A percentile compares a stretch with the other conserved stretches of the same genome.
phyloP scores from a whole-genome alignment of 306 rosid genomes.

The Vachellia pachyceras region DNA sequence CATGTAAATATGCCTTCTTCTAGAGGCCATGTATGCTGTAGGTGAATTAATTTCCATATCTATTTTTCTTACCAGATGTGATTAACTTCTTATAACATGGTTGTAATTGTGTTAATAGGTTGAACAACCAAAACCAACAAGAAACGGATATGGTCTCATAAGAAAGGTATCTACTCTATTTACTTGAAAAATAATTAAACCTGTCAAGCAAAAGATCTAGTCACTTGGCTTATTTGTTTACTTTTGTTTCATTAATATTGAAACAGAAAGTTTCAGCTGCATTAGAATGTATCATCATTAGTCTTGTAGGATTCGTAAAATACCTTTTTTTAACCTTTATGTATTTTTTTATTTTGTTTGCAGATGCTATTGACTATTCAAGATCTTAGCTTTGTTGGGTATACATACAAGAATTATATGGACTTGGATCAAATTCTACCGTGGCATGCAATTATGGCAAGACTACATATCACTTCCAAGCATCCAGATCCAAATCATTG shows the following conservation, averaged over 20 bases:
- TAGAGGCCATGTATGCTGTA: slow-evolving; percentile 19
- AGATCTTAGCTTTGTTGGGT: slow-evolving; percentile 97
- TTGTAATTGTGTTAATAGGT: slow-evolving; percentile 57
- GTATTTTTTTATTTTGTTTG: slow-evolving; percentile 20
- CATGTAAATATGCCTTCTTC: slow-evolving; percentile 1
- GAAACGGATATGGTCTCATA: slow-evolving; percentile 73
- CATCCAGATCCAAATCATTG: no score
- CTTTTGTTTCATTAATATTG: slow-evolving; percentile 12
- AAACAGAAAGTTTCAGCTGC: not conserved
- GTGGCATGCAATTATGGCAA: no score
- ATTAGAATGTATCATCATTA: slow-evolving; percentile 13
- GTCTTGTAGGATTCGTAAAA: slow-evolving; percentile 2
- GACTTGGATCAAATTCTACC: no score
- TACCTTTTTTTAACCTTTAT: slow-evolving; percentile 12
- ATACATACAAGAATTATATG: slow-evolving; percentile 93
- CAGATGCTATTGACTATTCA: slow-evolving; percentile 79
- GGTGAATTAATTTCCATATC: slow-evolving; percentile 22
- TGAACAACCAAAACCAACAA: slow-evolving; percentile 63
- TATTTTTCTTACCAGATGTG: slow-evolving; percentile 10
- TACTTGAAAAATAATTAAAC: slow-evolving; percentile 16
- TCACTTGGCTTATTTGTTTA: slow-evolving; percentile 25
- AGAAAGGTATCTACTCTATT: slow-evolving; percentile 70
- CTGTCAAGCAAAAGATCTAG: slow-evolving; percentile 19
- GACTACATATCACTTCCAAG: no score
- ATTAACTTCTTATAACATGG: slow-evolving; percentile 26